Base-by-base conservation (phyloP, 306 rosid genomes). In the Vachellia collinsii region DNA sequence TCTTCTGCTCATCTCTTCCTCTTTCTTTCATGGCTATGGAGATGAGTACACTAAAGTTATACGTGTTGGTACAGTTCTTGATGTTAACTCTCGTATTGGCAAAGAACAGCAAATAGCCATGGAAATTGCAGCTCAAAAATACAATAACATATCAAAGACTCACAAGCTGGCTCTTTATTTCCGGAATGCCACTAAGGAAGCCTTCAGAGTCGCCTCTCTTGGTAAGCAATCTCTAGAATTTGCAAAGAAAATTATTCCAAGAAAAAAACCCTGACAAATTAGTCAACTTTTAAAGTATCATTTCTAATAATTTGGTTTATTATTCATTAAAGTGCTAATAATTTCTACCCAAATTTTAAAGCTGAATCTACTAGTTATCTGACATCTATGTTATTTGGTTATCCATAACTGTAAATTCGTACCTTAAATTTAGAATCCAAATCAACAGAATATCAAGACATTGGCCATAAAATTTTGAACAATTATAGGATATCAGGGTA, bases 61-160 rank as follows among this genome's bases (percentile, higher is more conserved):
- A 67, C 7, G 79, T 1, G 63, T 88, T 17, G 91, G 91, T 56
- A 82, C 79, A 73, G 74, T 86, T 34, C 64, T 81, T 64, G 89
- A 88, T 81, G 47, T 47, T 63, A 70, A 77, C n/a, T 67, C 89
- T 47, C 81, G 86, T 2, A 73, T 76, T 36, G 91, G 91, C 25
- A 86, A 88, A 83, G 91, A 88, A 76, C 89, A 86, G 77, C 77
- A 7, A 86, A 43, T 76, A 36, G 91, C 89, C 5, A 86, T 88
- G 91, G 85, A 83, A 22, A 79, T 88, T 62, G 89, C 83, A 62
- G 82, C 81, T 68, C 86, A 81, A 63, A 83, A 39, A 19, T 83
- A 79, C 82, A 88, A 86, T 61, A 72, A 19, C 8, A 79, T 8
- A 63, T 83, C 88, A 16, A 79, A 72, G 48, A 54, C 75, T 10